Percentiles rank a stretch among this genome's conserved stretches.
These are phyloP conservation scores for Aphanomyces invadans DNA, from an alignment of 352 stramenopile genomes.

Conservation along the genomic window DNA sequence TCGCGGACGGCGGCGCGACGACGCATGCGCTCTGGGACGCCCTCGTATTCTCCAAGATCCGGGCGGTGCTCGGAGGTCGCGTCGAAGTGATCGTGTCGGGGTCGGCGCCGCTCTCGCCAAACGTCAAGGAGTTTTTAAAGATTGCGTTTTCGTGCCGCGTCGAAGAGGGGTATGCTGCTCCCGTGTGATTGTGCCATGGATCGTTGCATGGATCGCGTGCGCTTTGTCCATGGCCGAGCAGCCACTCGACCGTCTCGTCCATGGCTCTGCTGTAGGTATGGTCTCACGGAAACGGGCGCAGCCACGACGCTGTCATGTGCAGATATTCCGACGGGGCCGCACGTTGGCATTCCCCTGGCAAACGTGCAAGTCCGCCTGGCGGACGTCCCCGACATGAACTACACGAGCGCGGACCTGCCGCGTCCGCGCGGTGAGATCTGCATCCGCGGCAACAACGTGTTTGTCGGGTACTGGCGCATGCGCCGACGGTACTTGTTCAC, in stretches of 20 bases:
- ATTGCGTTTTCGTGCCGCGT: conserved; percentile 90
- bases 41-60: conserved; percentile 81
- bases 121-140: conserved; percentile 95
- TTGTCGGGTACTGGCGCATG: conserved; percentile 33
- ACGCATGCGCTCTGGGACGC: conserved; percentile 77
- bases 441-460: conserved; percentile 27
- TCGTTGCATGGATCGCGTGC: no score
- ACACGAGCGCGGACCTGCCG: conserved; percentile 78
- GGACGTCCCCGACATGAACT: conserved; percentile 96
- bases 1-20: conserved; percentile 41
- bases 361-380: conserved; percentile 89
- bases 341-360: conserved; percentile 87
- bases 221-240: no score
- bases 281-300: conserved; percentile 92
- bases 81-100: conserved; percentile 88
- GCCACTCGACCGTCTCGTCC: no score
- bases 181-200: no score
- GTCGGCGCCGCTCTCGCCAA: conserved; percentile 88
- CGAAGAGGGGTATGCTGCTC: conserved; percentile 92
- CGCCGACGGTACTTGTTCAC: no score
- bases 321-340: conserved; percentile 62
- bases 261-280: no score
- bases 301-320: conserved; percentile 59
- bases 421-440: conserved; percentile 61
- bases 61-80: conserved; percentile 85